Conservation (phyloP, 2,329 filamentous ascomycete genomes). For the Sporothrix pseudoabietina region DNA sequence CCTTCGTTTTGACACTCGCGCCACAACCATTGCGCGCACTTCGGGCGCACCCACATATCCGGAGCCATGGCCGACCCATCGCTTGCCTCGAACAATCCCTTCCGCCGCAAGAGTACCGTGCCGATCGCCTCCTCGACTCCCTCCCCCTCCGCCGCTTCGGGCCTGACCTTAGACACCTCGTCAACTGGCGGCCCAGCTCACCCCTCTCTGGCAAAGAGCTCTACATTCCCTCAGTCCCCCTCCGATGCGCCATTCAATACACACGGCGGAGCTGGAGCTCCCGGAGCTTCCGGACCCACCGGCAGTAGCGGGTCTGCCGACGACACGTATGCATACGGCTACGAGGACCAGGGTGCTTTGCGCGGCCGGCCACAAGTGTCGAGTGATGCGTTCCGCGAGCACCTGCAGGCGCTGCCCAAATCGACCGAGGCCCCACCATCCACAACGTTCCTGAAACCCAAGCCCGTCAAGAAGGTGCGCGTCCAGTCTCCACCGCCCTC, state of each 20-base stretch:
- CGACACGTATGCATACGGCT: constrained; percentile 20
- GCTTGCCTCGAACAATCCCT: constrained; percentile 55
- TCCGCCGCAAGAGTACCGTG: constrained; percentile 49
- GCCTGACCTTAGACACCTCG: constrained; percentile 31
- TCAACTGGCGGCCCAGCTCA: constrained; percentile 34
- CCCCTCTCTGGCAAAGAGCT: constrained; percentile 28
- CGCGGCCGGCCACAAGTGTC: constrained; percentile 37
- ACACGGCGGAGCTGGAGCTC: constrained; percentile 2
- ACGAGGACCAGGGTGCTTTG: not conserved
- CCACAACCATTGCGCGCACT: not conserved
- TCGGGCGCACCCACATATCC: constrained; percentile 13
- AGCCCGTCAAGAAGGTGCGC: constrained; percentile 67
- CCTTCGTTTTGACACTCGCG: not conserved
- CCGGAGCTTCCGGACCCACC: constrained; percentile 24
- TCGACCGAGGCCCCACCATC: constrained; percentile 41
- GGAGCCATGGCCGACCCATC: constrained; percentile 43
- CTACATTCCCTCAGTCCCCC: constrained; percentile 4
- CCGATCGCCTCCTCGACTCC: not conserved
- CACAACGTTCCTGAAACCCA: constrained; percentile 48
- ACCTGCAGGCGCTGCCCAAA: constrained; percentile 40
- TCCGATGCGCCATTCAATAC: constrained; percentile 9
- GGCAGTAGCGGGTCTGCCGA: constrained; percentile 24
- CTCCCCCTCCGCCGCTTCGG: not conserved
- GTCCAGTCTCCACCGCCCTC: constrained; percentile 65
- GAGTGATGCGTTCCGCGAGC: constrained; percentile 40